Evolutionary conservation across 1,139 yeast species (phyloP), one percentile per base, ranked within the genome.

Genomic region (Protomyces lactucae-debilis): DNA sequence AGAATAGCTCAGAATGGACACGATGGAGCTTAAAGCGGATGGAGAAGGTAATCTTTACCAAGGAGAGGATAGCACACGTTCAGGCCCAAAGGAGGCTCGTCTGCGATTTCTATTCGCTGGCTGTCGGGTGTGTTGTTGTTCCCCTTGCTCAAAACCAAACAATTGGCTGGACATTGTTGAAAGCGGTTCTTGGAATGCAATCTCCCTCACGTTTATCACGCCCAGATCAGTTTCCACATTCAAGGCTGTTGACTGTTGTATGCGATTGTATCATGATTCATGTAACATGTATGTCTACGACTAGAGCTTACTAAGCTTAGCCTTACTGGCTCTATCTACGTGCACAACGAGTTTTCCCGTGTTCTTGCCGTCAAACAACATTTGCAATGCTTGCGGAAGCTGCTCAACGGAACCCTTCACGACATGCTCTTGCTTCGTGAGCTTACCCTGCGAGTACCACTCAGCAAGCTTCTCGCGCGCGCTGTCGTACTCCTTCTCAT

Each of bases 351-450:
- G 40, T 16, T 65, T 65, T n/a, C 67, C 67, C 51, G 67, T 65
- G 54, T 65, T 65, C n/a, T 51, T 48, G 23, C 67, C 67, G 28
- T 65, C 63, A 55, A 65, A 65, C 28, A 65, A 45, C 55, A 55
- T 61, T 25, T 52, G 59, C 45, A 65, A 53, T 25, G 67, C 60
- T 23, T 51, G 55, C n/a, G 67, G 67, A 3, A 55, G 64, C 37
- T 43, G 39, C 16, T 52, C 66, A n/a, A 65, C 37, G n/a, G 53
- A 54, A 3, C 67, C 67, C 10, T 63, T 52, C 23, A 65, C 64
- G 35, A 65, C 52, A 48, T 63, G 61, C 52, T 63, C 57, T 43
- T 60, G 66, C 35, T 63, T 45, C 12, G 52, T 52, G 40, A 65
- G 36, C 48, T 63, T 63, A 25, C 67, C 67, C 39, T 63, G 52